A percentile compares a stretch with the other conserved stretches of the same genome.
phyloP scores from a whole-genome alignment of 768 basidiomycete genomes.

The Tulasnella sp. region DNA sequence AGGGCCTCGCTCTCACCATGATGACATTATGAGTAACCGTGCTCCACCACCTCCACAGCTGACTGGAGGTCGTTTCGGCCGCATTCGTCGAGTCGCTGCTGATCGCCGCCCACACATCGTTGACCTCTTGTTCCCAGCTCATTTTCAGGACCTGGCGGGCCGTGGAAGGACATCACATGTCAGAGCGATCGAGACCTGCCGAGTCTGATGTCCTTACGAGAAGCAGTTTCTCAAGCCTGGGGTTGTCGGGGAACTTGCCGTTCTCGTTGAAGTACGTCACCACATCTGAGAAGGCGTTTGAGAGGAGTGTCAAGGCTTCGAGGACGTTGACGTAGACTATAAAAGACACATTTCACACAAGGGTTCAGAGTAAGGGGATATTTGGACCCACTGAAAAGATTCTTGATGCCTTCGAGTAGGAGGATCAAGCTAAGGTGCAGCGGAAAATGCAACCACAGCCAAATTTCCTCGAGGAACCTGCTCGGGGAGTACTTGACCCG shows the following conservation, averaged over 20 bases:
- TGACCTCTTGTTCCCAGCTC: conserved; percentile 2
- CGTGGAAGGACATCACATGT: background rate
- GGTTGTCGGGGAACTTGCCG: background rate
- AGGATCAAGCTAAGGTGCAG: conserved; percentile 15
- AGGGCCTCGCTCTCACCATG: background rate
- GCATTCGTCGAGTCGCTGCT: background rate
- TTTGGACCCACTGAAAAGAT: background rate
- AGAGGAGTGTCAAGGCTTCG: background rate
- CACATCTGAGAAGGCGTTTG: background rate
- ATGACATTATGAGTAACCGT: background rate
- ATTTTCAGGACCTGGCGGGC: background rate
- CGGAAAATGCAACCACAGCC: conserved; percentile 20
- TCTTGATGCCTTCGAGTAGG: conserved; percentile 8
- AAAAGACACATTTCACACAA: background rate
- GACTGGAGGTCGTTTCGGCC: background rate
- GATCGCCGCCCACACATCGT: background rate
- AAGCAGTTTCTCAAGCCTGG: background rate
- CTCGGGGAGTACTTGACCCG: background rate
- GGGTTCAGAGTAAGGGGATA: no score
- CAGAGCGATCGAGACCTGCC: background rate
- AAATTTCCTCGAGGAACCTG: background rate
- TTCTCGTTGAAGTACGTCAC: background rate
- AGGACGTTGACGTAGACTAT: conserved; percentile 1
- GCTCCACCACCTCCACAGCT: conserved; percentile 1
- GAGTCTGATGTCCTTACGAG: background rate